Percentiles rank a stretch among this genome's conserved stretches.
Evolutionary conservation across 1,284 basidiomycete genomes (phyloP).

Genomic region (Polyporus tsugae): DNA sequence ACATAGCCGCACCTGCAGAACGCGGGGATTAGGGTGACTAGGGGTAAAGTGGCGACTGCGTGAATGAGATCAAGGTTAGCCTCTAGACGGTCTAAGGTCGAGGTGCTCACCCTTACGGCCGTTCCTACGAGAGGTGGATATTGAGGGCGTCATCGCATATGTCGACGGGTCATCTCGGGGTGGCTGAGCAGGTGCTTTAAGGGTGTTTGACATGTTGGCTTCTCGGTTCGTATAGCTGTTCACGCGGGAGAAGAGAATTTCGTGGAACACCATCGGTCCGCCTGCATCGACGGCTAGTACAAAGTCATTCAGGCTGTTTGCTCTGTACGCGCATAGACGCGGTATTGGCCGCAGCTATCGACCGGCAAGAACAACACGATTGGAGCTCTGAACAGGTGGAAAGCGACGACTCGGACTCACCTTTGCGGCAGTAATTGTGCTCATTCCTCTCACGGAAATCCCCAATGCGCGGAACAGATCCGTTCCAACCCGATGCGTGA

Average conservation of each 20-base stretch:
- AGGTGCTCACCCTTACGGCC: background rate
- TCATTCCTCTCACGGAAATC: background rate
- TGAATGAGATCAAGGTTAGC: background rate
- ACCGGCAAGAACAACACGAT: background rate
- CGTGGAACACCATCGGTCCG: background rate
- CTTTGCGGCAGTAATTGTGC: background rate
- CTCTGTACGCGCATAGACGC: background rate
- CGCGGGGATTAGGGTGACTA: slow-evolving; percentile 23
- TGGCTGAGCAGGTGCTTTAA: background rate
- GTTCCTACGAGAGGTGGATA: background rate
- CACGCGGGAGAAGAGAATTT: background rate
- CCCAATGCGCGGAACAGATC: background rate
- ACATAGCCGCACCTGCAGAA: slow-evolving; percentile 27
- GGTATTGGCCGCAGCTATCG: background rate
- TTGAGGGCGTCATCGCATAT: background rate
- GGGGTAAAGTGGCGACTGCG: background rate
- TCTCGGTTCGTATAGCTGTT: background rate
- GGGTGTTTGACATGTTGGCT: background rate
- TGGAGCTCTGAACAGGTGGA: background rate
- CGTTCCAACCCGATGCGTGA: background rate
- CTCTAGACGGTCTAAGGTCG: background rate
- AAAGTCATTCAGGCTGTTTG: background rate
- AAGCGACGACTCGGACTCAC: background rate
- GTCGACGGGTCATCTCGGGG: background rate
- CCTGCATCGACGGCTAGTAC: background rate